Evolutionary conservation across 2,329 filamentous ascomycete genomes (phyloP).

Genomic region (Talaromyces funiculosus): DNA sequence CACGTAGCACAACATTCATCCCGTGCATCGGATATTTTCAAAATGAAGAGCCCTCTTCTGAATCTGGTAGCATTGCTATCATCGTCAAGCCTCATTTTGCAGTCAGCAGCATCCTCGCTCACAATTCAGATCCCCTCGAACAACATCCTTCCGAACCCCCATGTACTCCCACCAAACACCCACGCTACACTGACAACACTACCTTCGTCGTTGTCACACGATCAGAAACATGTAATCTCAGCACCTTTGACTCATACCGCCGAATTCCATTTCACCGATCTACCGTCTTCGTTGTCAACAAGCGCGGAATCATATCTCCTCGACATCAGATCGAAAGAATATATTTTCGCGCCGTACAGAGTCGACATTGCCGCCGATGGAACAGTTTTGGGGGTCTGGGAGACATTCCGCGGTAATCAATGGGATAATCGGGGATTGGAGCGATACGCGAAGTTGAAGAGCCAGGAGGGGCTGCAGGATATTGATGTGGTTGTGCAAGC

Average conservation of each 20-base stretch:
- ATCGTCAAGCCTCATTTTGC: conserved; percentile 8
- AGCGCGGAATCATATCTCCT: conserved; percentile 62
- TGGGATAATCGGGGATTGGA: conserved; percentile 73
- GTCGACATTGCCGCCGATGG: conserved; percentile 56
- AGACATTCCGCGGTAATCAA: conserved; percentile 82
- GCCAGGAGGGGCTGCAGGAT: background rate
- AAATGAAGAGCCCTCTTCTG: conserved; percentile 8
- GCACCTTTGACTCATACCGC: conserved; percentile 64
- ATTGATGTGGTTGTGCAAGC: conserved; percentile 53
- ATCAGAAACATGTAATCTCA: conserved; percentile 39
- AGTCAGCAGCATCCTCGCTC: conserved; percentile 27
- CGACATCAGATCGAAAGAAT: conserved; percentile 69
- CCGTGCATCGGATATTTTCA: background rate
- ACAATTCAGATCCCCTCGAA: conserved; percentile 33
- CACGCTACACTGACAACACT: conserved; percentile 48
- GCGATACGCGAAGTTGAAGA: conserved; percentile 38
- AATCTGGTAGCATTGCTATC: conserved; percentile 19
- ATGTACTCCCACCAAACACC: conserved; percentile 40
- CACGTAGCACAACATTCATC: background rate
- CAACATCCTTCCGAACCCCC: conserved; percentile 38
- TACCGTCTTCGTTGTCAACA: conserved; percentile 36
- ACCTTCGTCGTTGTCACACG: conserved; percentile 31
- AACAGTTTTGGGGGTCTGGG: conserved; percentile 61
- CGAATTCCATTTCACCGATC: conserved; percentile 69
- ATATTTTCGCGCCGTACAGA: conserved; percentile 71